These are phyloP conservation scores for Papilionanthe hybrid DNA, from an alignment of 116 monocot genomes.

Conservation along the genomic window DNA sequence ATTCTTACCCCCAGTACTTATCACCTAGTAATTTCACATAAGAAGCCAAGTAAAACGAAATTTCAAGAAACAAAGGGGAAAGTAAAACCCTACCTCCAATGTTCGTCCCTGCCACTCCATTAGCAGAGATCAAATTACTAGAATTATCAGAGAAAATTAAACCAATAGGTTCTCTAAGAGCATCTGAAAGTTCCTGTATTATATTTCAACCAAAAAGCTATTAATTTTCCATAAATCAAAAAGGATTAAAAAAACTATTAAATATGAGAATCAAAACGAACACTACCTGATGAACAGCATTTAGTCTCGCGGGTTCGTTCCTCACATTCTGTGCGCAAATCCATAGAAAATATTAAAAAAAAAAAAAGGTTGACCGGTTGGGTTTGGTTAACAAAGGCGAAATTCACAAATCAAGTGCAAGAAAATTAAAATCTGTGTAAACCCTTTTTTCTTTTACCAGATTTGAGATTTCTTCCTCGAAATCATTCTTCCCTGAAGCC, in stretches of 20 bases:
- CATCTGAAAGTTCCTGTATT: conserved; percentile 27
- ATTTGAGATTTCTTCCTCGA: conserved; percentile 33
- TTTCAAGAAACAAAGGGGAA: conserved; percentile 3
- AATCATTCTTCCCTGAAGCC: conserved; percentile 35
- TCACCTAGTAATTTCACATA: background rate
- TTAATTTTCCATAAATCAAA: background rate
- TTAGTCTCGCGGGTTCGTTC: conserved; percentile 23
- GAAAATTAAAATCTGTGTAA: background rate
- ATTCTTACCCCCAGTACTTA: background rate
- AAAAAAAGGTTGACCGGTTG: background rate
- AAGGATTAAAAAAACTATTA: background rate
- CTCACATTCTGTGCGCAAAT: conserved; percentile 33
- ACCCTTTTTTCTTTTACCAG: conserved; percentile 24
- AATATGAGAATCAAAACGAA: background rate
- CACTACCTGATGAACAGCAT: conserved; percentile 42
- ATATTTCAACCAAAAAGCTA: conserved; percentile 8
- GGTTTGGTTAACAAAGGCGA: background rate
- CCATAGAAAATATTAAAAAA: background rate
- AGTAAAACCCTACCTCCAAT: conserved; percentile 23
- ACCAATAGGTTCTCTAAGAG: conserved; percentile 43
- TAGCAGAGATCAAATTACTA: conserved; percentile 27
- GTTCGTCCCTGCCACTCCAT: background rate
- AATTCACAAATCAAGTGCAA: background rate
- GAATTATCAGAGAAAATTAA: conserved; percentile 27
- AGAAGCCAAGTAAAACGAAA: background rate